phyloP scores from a whole-genome alignment of 768 basidiomycete genomes.

The Calocybe cyanea region DNA sequence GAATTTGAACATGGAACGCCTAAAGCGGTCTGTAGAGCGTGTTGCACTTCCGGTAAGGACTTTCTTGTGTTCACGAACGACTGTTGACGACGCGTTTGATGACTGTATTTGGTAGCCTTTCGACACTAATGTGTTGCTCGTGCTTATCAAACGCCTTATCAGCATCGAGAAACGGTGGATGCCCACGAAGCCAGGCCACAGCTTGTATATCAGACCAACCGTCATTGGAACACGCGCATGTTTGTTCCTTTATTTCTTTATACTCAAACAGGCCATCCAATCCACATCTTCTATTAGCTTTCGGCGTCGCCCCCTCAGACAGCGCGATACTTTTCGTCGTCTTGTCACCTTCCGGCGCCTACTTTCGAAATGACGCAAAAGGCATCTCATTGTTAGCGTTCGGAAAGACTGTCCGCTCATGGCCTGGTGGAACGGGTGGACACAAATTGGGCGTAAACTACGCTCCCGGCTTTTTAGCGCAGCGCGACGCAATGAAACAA shows the following conservation, averaged over 20 bases:
- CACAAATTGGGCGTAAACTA: slow-evolving; percentile 77
- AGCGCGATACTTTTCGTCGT: slow-evolving; percentile 77
- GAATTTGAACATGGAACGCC: slow-evolving; percentile 78
- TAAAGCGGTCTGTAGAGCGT: slow-evolving; percentile 64
- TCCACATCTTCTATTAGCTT: slow-evolving; percentile 19
- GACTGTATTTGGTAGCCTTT: slow-evolving; percentile 51
- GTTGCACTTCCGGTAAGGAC: slow-evolving; percentile 65
- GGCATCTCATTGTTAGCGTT: slow-evolving; percentile 38
- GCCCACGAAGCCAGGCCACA: slow-evolving; percentile 66
- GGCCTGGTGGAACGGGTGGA: slow-evolving; percentile 70
- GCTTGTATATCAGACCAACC: slow-evolving; percentile 84
- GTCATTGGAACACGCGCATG: slow-evolving; percentile 53
- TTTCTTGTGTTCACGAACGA: background rate
- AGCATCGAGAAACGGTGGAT: slow-evolving; percentile 81
- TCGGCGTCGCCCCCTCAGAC: slow-evolving; percentile 68
- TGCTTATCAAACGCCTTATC: slow-evolving; percentile 74
- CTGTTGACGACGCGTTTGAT: background rate
- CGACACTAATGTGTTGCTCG: slow-evolving; percentile 60
- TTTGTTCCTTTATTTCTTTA: slow-evolving; percentile 13
- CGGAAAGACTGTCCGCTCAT: slow-evolving; percentile 36
- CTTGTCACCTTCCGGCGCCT: slow-evolving; percentile 67
- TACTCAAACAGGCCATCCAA: slow-evolving; percentile 7
- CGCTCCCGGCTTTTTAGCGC: slow-evolving; percentile 57
- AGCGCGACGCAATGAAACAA: slow-evolving; percentile 55
- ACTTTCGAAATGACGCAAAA: slow-evolving; percentile 69